Evolutionary conservation across 768 basidiomycete species (phyloP).

Genomic region (Nidularia pulvinata): DNA sequence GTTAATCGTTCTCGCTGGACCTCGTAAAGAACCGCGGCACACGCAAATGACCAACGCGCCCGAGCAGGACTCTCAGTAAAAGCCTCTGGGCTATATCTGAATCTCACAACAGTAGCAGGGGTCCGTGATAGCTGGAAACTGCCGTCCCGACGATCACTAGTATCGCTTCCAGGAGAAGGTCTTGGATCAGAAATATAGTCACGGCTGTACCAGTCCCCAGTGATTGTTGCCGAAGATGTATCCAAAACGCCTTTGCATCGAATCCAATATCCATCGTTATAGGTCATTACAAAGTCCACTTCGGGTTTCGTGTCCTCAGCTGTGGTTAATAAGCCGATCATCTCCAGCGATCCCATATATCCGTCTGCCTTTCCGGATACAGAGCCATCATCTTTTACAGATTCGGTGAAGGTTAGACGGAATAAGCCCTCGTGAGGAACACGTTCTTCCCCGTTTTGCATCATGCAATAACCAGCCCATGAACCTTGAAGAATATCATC

Average conservation of each 20-base stretch:
- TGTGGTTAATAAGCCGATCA: background rate
- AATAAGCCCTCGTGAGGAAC: background rate
- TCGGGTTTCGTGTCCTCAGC: background rate
- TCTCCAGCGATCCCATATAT: background rate
- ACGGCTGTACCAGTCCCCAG: constrained; percentile 1
- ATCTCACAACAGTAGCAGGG: background rate
- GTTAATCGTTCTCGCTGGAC: constrained; percentile 3
- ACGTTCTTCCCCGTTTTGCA: background rate
- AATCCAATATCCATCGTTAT: constrained; percentile 5
- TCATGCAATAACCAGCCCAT: background rate
- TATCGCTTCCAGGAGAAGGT: constrained; percentile 1
- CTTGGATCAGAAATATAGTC: background rate
- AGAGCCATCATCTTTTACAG: background rate
- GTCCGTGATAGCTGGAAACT: background rate
- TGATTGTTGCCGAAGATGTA: background rate
- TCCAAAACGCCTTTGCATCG: constrained; percentile 2
- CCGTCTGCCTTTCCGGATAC: background rate
- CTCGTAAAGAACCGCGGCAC: constrained; percentile 2
- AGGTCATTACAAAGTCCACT: constrained; percentile 5
- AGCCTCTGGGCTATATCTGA: background rate
- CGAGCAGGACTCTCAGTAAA: constrained; percentile 1
- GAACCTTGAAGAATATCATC: background rate
- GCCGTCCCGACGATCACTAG: background rate
- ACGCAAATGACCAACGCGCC: constrained; percentile 9
- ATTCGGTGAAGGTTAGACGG: background rate